Conservation (phyloP, 2,329 filamentous ascomycete species). For the Cordyceps javanica region DNA sequence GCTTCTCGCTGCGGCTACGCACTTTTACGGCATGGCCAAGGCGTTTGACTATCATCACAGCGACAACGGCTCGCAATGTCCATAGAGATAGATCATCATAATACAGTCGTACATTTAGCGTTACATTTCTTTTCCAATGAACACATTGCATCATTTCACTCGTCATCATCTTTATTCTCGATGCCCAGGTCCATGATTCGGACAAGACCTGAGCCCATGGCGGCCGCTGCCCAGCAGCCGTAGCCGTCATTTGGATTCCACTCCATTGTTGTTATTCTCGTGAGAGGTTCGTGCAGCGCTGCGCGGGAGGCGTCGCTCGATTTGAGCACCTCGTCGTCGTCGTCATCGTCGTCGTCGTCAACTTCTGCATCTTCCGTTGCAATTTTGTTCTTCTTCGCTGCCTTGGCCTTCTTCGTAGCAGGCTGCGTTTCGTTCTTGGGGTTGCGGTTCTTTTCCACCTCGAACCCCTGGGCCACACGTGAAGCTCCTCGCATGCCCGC, state of each 20-base stretch:
- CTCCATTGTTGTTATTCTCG: constrained; percentile 53
- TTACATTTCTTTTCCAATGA: neutral
- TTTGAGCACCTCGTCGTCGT: constrained; percentile 27
- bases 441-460: constrained; percentile 43
- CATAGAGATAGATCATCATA: constrained; percentile 12
- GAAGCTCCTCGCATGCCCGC: constrained; percentile 37
- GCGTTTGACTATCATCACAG: constrained; percentile 84
- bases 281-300: constrained; percentile 55
- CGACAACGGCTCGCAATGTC: constrained; percentile 46
- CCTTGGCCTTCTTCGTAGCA: constrained; percentile 29
- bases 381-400: constrained; percentile 29
- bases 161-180: constrained; percentile 22
- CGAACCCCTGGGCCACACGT: constrained; percentile 47
- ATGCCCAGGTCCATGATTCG: constrained; percentile 60
- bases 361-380: constrained; percentile 23
- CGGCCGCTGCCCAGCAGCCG: constrained; percentile 61
- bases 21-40: constrained; percentile 73
- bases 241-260: constrained; percentile 65
- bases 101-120: neutral
- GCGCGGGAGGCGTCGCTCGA: constrained; percentile 35
- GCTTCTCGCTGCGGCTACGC: constrained; percentile 71
- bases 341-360: constrained; percentile 29
- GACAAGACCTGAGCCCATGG: constrained; percentile 60
- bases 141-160: neutral
- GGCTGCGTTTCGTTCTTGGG: constrained; percentile 34